Evolutionary conservation across 768 basidiomycete species (phyloP), one percentile per base, ranked within the genome.

Genomic region (Tylopilus vinaceipallidus): DNA sequence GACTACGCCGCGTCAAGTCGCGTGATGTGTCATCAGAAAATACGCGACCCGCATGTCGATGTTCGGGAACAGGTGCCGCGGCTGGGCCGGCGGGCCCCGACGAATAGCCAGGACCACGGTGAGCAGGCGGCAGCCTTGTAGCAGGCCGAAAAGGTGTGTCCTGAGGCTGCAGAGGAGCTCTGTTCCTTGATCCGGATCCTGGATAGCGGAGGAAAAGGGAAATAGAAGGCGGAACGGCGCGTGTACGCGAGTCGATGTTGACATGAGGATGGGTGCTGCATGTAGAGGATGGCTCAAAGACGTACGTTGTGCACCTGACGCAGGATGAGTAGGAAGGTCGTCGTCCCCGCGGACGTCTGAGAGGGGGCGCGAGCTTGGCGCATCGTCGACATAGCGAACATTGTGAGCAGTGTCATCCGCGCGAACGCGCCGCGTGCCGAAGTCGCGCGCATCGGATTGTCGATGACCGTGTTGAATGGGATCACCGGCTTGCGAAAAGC

Each of bases 131-230:
- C 14, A 34, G 37, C 23, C 58, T 62, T 36, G 55, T 20, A 27
- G 50, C 54, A 20, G 64, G 66, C 16, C 59, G 59, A 52, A 64
- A 74, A 0, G 50, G 54, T 7, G 62, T 61, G 14, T 62, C 62
- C 56, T 75, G 72, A 0, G 72, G 55, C 38, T 69, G 73, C 9
- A 75, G 56, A 12, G 74, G 73, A 1, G 57, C 44, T 42, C 74
- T 65, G 45, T 62, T 74, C 45, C 66, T 71, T 44, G 61, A 56
- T 56, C 53, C 68, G 57, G 58, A 36, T 42, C 61, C 63, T 66
- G 56, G 42, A 66, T 49, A 53, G 46, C 47, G 41, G 51, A 60
- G 50, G 41, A 45, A 30, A 47, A 50, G 54, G 17, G 45, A 48
- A 54, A 64, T 51, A 58, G 49, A 51, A 39, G 39, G 60, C 58